These are phyloP conservation scores for Plasmodium inui DNA, from an alignment of 169 alveolate species.

Conservation along the genomic window DNA sequence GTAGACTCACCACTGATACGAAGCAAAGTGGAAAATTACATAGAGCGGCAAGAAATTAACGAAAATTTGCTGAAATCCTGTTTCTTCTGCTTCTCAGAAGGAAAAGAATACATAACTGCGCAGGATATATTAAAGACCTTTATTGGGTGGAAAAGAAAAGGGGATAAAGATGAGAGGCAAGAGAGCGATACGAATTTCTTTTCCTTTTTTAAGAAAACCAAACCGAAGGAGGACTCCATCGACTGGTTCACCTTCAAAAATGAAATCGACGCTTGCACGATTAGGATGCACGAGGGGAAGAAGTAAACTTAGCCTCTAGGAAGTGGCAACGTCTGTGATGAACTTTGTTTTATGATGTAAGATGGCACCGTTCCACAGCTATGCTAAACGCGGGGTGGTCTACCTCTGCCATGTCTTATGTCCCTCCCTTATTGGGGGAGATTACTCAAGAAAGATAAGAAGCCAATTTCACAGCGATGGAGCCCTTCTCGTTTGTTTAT, in stretches of 20 bases:
- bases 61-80: constrained; percentile 46
- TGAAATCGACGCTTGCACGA: constrained; percentile 41
- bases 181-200: not conserved
- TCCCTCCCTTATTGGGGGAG: not conserved
- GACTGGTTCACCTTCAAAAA: constrained; percentile 72
- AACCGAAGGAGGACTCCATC: not conserved
- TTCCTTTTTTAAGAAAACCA: constrained; percentile 17
- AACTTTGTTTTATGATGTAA: not conserved
- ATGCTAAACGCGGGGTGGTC: not conserved
- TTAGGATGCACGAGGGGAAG: constrained; percentile 31
- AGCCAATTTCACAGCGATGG: not conserved
- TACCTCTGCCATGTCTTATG: not conserved
- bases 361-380: not conserved
- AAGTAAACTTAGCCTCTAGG: not conserved
- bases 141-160: constrained; percentile 25
- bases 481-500: not conserved
- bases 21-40: constrained; percentile 57
- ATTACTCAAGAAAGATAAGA: not conserved
- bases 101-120: constrained; percentile 69
- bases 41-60: constrained; percentile 55
- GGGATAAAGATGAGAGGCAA: constrained; percentile 12
- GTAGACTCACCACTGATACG: constrained; percentile 62
- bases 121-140: constrained; percentile 61
- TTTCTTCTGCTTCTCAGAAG: constrained; percentile 49
- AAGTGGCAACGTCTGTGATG: not conserved